Evolutionary conservation across 2,329 filamentous ascomycete genomes (phyloP).

Genomic region (Ceratocystis variospora): DNA sequence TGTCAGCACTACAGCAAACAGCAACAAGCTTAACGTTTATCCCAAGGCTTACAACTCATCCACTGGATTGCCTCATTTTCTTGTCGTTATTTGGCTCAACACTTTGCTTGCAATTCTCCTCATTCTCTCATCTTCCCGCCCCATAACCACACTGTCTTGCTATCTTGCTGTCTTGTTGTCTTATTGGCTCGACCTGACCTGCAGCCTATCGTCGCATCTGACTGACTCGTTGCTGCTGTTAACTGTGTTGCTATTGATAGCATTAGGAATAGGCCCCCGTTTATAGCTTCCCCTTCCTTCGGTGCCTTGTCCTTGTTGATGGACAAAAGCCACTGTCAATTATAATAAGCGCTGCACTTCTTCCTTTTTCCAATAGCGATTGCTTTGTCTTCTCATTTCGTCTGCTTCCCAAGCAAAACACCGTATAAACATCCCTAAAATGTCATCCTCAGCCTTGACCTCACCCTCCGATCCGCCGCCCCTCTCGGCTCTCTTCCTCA

Average conservation of each 20-base stretch:
- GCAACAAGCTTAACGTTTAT: too few species aligned
- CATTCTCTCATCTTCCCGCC: too few species aligned
- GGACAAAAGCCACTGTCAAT: too few species aligned
- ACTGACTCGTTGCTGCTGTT: not conserved
- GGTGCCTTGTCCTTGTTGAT: not conserved
- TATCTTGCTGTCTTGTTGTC: not conserved
- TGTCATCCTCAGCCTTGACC: not conserved
- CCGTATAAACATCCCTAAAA: not conserved
- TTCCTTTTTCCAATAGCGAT: too few species aligned
- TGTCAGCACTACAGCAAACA: too few species aligned
- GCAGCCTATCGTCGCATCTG: not conserved
- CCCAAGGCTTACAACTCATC: too few species aligned
- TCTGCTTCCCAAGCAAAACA: not conserved
- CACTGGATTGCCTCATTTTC: too few species aligned
- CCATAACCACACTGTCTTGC: too few species aligned
- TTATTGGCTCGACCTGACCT: not conserved
- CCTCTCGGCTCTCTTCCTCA: constrained; percentile 71
- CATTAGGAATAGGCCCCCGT: not conserved
- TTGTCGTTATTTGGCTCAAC: too few species aligned
- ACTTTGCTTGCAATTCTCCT: too few species aligned
- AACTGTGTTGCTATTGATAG: not conserved
- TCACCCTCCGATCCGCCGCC: constrained; percentile 32
- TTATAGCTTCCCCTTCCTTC: not conserved
- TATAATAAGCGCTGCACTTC: too few species aligned
- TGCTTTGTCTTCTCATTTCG: not conserved